phyloP scores from a whole-genome alignment of 2,329 filamentous ascomycete species.

The Pestalotiopsis sp. region DNA sequence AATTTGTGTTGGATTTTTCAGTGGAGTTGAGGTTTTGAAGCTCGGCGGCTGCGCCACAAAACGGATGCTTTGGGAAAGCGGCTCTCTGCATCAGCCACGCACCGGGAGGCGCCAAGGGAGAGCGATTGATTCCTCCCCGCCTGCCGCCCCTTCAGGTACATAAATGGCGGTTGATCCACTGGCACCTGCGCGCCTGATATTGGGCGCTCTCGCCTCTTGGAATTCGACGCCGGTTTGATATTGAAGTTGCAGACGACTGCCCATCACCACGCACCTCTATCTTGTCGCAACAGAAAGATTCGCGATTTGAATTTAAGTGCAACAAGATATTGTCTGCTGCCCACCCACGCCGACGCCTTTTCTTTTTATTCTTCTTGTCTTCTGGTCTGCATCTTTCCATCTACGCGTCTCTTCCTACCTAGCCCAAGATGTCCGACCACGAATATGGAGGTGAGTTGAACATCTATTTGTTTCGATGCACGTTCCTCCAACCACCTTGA shows the following conservation, averaged over 20 bases:
- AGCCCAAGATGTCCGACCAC: slow-evolving; percentile 63
- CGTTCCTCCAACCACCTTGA: not conserved
- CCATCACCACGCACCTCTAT: not conserved
- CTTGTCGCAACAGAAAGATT: not conserved
- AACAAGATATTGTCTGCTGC: too few relatives aligned
- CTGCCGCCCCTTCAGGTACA: slow-evolving; percentile 10
- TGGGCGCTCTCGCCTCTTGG: not conserved
- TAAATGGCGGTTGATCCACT: slow-evolving; percentile 13
- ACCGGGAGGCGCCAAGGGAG: too few relatives aligned
- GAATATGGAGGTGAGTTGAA: slow-evolving; percentile 62
- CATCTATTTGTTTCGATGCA: not conserved
- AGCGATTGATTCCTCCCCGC: not conserved
- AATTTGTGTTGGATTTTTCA: slow-evolving; percentile 7
- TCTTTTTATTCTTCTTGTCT: not conserved
- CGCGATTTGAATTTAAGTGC: too few relatives aligned
- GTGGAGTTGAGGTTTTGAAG: slow-evolving; percentile 10
- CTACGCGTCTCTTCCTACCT: not conserved
- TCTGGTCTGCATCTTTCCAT: not conserved
- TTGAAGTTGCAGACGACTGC: not conserved
- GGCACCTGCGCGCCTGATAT: slow-evolving; percentile 7
- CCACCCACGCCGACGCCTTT: too few relatives aligned
- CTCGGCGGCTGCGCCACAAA: slow-evolving; percentile 13
- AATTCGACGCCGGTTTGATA: not conserved
- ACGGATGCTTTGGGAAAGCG: not conserved
- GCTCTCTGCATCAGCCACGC: not conserved